Evolutionary conservation across 2,329 filamentous ascomycete species (phyloP), one percentile per base, ranked within the genome.

Genomic region (Ophiocordyceps camponoti-saundersi): DNA sequence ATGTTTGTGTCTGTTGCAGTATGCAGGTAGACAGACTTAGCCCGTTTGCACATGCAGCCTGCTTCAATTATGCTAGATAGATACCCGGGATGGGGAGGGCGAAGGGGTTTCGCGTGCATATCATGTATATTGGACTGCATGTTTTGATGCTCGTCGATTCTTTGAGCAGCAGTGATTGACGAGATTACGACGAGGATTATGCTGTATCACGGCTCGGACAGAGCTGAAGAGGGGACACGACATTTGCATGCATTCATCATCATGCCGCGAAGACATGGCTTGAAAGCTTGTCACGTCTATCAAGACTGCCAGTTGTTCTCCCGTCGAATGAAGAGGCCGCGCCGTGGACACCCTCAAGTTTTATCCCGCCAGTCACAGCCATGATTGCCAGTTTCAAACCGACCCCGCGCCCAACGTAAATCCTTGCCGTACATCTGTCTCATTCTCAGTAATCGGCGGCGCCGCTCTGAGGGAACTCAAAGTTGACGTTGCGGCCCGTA

Each of bases 401-500:
- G 45, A 42, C 48, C 42, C 21, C 15, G 16, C n/a, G n/a, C n/a
- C 20, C 41, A 6, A 26, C 16, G 10, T 21, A 26, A 5, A 42
- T 8, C 41, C 12, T 13, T 42, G n/a, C 18, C 8, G 26, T 29
- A 26, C 39, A 32, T 10, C 20, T 50, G 53, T 63, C 75, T 75
- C 92, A 94, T 53, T 63, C 75, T 75, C 92, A 94, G 74, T 85
- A 93, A 65, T 94, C 88, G 59, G 77, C 69, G 64, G 75, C 75
- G 66, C 77, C 75, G 66, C 77, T 77, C 77, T 93, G 85, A 63
- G 92, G 92, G 82, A 98, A 98, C 82, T 98, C 92, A 67, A 98
- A 98, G 72, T 82, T 80, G 68, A 96, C 92, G 67, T 80, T 80
- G 73, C 93, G 92, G 72, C 92, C 92, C 54, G 92, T 98, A 66